Conservation (phyloP, 2,329 filamentous ascomycete species). For the Domatiomyces globalis region DNA sequence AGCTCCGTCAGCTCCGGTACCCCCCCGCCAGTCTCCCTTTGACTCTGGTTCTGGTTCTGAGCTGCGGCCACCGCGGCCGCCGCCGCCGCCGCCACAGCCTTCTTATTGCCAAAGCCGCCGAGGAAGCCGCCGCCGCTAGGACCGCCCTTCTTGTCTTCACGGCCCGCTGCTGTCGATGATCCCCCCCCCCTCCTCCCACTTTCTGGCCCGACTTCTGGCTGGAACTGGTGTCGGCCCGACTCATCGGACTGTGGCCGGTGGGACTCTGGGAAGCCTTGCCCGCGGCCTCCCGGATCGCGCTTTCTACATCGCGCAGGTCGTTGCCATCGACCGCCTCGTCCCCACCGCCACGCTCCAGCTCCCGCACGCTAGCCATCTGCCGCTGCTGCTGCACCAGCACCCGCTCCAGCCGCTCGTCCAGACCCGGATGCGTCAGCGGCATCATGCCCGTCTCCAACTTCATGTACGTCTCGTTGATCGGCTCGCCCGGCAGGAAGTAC, state of each 20-base stretch:
- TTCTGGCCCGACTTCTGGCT: constrained; percentile 4
- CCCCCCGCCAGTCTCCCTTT: neutral
- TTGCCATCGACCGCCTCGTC: constrained; percentile 14
- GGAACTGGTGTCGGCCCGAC: constrained; percentile 11
- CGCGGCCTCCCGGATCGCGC: constrained; percentile 13
- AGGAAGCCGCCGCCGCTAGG: constrained; percentile 3
- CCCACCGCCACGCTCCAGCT: too few species aligned
- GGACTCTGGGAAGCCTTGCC: constrained; percentile 10
- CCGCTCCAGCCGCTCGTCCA: constrained; percentile 12
- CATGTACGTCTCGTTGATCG: constrained; percentile 61
- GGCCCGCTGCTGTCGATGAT: constrained; percentile 2
- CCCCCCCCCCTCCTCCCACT: too few species aligned
- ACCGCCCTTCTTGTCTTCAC: constrained; percentile 22
- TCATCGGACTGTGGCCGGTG: neutral
- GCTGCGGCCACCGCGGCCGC: neutral
- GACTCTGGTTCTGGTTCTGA: neutral
- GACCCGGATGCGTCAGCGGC: constrained; percentile 36
- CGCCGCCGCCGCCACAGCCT: neutral
- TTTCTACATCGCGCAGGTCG: constrained; percentile 10
- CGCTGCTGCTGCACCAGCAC: constrained; percentile 12
- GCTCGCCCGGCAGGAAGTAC: constrained; percentile 66
- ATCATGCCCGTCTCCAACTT: constrained; percentile 61
- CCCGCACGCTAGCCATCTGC: constrained; percentile 9
- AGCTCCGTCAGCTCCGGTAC: neutral
- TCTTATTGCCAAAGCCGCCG: neutral